A percentile compares a stretch with the other conserved stretches of the same genome.
Conservation (phyloP, 768 basidiomycete species). For the Xerocomellus intermedius region DNA sequence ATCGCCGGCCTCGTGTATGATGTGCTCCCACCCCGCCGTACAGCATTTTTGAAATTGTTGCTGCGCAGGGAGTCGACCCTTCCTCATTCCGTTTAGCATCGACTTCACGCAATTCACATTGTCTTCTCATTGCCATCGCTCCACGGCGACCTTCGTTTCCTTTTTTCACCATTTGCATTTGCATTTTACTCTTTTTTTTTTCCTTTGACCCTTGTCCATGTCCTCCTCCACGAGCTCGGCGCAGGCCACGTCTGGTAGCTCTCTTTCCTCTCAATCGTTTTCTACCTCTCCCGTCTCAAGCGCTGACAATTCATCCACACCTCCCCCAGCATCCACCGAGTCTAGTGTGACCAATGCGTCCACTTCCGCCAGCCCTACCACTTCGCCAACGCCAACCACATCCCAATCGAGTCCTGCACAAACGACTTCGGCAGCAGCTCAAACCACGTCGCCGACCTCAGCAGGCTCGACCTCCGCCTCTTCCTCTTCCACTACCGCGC, state of each 20-base stretch:
- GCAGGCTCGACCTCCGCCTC: neutral
- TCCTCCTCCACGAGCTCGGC: slow-evolving; percentile 11
- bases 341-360: neutral
- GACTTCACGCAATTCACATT: no score
- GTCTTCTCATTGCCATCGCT: neutral
- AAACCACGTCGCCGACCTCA: neutral
- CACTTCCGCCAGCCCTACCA: slow-evolving; percentile 3
- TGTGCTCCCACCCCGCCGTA: neutral
- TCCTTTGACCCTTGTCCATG: slow-evolving; percentile 10
- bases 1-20: no score
- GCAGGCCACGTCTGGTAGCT: slow-evolving; percentile 16
- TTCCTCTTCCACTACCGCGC: neutral
- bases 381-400: slow-evolving; percentile 1
- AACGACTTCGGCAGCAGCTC: neutral
- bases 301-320: slow-evolving; percentile 16
- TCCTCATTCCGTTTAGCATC: neutral
- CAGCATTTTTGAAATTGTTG: neutral
- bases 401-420: neutral
- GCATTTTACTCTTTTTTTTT: neutral
- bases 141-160: neutral
- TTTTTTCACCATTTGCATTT: neutral
- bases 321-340: neutral
- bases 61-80: no score
- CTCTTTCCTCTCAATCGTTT: slow-evolving; percentile 10
- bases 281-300: slow-evolving; percentile 1